These are phyloP conservation scores for Hypoxylon sp. DNA, from an alignment of 2,329 filamentous ascomycete species.

Conservation along the genomic window DNA sequence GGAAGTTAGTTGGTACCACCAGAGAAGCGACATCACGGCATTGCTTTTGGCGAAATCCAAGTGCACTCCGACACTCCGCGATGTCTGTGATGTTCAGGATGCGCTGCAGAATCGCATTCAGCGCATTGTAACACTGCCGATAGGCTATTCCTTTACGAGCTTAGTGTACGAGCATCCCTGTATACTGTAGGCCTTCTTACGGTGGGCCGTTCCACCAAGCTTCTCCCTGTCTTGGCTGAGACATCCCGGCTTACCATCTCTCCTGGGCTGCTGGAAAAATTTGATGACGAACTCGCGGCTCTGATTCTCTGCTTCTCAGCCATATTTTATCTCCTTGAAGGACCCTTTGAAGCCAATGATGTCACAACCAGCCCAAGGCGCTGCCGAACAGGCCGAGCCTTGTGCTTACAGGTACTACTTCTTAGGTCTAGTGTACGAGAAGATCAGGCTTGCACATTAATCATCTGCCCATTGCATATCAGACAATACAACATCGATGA, in stretches of 20 bases:
- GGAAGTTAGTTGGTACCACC: not conserved
- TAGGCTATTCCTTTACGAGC: constrained; percentile 10
- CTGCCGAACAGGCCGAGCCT: not conserved
- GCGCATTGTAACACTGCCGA: constrained; percentile 11
- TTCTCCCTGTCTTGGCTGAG: not conserved
- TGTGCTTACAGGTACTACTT: not conserved
- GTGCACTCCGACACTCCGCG: not conserved
- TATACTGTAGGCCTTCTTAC: constrained; percentile 24
- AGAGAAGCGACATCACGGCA: not conserved
- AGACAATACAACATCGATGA: not conserved
- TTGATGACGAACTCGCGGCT: not conserved
- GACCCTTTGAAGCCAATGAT: not conserved
- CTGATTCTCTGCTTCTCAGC: not conserved
- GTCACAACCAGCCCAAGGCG: not conserved
- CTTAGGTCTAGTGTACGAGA: constrained; percentile 35
- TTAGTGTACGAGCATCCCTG: constrained; percentile 43
- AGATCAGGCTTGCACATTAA: not conserved
- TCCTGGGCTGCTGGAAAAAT: not conserved
- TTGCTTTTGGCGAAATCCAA: not conserved
- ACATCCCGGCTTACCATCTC: not conserved
- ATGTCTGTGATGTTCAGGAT: not conserved
- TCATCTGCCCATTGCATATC: not conserved
- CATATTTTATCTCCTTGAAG: not conserved
- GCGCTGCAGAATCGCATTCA: not conserved
- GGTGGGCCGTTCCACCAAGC: not conserved